Evolutionary conservation across 108 stramenopile genomes (phyloP), one percentile per base, ranked within the genome.

Genomic region (Schizochytrium sp.): DNA sequence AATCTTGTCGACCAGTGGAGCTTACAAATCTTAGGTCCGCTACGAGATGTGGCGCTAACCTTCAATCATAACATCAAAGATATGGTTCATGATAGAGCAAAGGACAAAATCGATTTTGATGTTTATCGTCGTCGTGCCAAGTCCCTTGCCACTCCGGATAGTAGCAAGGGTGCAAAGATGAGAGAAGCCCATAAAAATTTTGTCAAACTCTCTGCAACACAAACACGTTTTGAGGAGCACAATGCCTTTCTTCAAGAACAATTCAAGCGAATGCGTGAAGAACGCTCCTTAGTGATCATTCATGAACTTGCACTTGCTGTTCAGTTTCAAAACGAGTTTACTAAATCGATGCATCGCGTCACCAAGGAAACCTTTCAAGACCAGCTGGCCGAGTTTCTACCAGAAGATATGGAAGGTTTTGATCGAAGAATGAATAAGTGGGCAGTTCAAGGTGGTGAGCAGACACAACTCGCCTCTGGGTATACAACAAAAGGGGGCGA

Each of bases 121-220:
- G 53, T 83, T 5, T 83, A 83, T 28, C 76, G 76, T 47, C 76
- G 76, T 13, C 76, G 76, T 55, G 76, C 76, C 50, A 83, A 55
- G 53, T 55, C 76, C 28, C 64, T 69, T 7, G 47, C 76, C 50
- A 53, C 15, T 8, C 76, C 45, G 5, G 47, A 10, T 7, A 53
- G 53, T 7, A 5, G 17, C 13, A 49, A 55, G 15, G 28, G 17
- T n/a, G 53, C 50, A 49, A 83, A 83, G 53, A 13, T 7, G 17
- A n/a, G 50, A 10, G 53, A 55, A 10, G 76, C 76, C 50, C 76
- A 42, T 5, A 49, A 55, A 38, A 83, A 83, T 28, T 83, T 83
- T 83, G 45, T 40, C 45, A 83, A 83, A 3, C 76, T 83, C n/a
- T 38, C 45, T 40, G 76, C 53, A 17, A 83, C 76, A n/a, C 76